Percentiles rank a stretch among this genome's conserved stretches.
These are phyloP conservation scores for Punica granatum DNA, from an alignment of 345 rosid species.

Conservation along the genomic window DNA sequence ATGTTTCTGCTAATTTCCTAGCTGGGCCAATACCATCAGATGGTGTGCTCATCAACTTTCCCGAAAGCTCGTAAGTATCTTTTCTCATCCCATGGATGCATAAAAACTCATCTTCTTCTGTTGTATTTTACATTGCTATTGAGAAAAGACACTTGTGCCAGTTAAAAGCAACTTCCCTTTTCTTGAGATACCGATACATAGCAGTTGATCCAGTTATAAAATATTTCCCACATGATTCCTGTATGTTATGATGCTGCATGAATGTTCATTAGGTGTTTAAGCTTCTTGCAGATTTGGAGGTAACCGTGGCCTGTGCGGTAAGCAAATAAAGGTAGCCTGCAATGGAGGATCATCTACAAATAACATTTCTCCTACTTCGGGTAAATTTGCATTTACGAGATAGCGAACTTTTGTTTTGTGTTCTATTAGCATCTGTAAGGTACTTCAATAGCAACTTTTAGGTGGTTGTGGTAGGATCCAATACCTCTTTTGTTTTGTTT, in stretches of 20 bases:
- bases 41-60: slow-evolving; percentile 50
- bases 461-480: neutral
- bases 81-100: neutral
- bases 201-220: neutral
- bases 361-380: slow-evolving; percentile 36
- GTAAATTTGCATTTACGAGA: slow-evolving; percentile 26
- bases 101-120: neutral
- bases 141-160: neutral
- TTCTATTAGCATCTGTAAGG: neutral
- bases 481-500: no score
- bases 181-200: neutral
- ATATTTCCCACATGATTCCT: neutral
- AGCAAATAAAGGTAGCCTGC: slow-evolving; percentile 59
- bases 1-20: slow-evolving; percentile 85
- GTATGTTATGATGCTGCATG: neutral
- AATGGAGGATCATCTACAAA: slow-evolving; percentile 42
- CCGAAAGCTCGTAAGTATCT: slow-evolving; percentile 64
- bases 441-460: neutral
- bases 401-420: neutral
- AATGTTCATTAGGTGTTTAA: neutral
- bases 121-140: neutral
- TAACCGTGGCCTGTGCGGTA: slow-evolving; percentile 78
- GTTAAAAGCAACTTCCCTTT: neutral
- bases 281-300: slow-evolving; percentile 57
- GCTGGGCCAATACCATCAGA: slow-evolving; percentile 74